A percentile compares a stretch with the other conserved stretches of the same genome.
phyloP scores from a whole-genome alignment of 2,329 filamentous ascomycete species.

The Aspergillus latus region DNA sequence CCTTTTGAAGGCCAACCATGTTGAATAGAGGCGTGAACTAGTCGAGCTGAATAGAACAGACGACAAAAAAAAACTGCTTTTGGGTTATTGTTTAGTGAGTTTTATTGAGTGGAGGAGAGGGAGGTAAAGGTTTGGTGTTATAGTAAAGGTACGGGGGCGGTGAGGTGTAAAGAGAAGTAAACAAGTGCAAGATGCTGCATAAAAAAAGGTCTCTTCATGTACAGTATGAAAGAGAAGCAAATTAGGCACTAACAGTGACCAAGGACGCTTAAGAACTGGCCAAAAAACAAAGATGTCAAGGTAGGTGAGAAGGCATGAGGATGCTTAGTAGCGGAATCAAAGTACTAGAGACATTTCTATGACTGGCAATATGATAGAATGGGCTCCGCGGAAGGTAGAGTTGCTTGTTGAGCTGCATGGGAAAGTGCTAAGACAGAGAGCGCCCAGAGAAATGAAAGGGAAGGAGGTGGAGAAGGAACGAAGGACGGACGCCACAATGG shows the following conservation, averaged over 20 bases:
- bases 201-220: conserved; percentile 1
- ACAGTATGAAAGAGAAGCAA: background rate
- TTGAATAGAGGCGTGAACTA: conserved; percentile 5
- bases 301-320: background rate
- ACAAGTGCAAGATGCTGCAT: conserved; percentile 9
- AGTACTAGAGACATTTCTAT: background rate
- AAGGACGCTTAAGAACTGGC: background rate
- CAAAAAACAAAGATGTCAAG: background rate
- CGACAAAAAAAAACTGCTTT: background rate
- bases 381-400: background rate
- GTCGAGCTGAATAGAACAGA: conserved; percentile 3
- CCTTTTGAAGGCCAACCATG: conserved; percentile 15
- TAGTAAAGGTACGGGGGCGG: conserved; percentile 14
- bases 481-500: background rate
- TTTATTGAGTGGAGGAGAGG: background rate
- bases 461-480: conserved; percentile 1
- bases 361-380: background rate
- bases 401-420: background rate
- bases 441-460: background rate
- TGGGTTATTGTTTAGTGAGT: background rate
- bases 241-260: background rate
- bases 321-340: background rate
- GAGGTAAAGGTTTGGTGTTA: conserved; percentile 3
- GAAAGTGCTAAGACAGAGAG: background rate
- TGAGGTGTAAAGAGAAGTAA: conserved; percentile 14